Evolutionary conservation across 2,329 filamentous ascomycete species (phyloP).

Genomic region (Chrysoporthe deuterocubensis): DNA sequence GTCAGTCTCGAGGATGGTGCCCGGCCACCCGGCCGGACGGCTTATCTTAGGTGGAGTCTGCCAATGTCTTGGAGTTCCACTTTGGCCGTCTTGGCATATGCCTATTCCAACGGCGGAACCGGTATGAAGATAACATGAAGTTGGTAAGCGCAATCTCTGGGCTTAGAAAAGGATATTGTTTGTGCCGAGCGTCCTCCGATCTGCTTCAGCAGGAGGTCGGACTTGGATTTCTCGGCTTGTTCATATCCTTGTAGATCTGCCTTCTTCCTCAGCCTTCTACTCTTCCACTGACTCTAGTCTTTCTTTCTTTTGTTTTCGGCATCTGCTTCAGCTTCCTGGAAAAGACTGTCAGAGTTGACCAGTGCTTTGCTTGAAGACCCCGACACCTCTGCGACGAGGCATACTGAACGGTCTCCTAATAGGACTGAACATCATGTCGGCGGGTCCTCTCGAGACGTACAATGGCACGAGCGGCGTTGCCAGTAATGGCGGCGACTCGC

Average conservation of each 20-base stretch:
- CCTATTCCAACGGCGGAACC: not conserved
- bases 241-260: slow-evolving; percentile 6
- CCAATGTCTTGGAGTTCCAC: slow-evolving; percentile 10
- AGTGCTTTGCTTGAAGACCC: not conserved
- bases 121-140: not conserved
- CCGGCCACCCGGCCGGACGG: too few species aligned
- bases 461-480: slow-evolving; percentile 55
- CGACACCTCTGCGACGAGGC: not conserved
- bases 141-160: slow-evolving; percentile 12
- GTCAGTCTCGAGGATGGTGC: not conserved
- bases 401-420: not conserved
- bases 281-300: not conserved
- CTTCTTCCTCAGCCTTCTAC: not conserved
- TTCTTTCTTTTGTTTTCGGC: not conserved
- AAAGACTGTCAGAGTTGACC: not conserved
- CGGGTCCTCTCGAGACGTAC: slow-evolving; percentile 45
- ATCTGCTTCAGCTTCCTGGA: not conserved
- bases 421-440: slow-evolving; percentile 38
- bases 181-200: slow-evolving; percentile 1
- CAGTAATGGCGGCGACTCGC: slow-evolving; percentile 54
- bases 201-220: not conserved
- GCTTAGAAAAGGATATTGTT: slow-evolving; percentile 1
- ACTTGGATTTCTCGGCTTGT: not conserved
- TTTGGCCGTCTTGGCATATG: slow-evolving; percentile 16
- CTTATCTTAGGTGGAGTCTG: slow-evolving; percentile 18